Base-by-base conservation (phyloP, 2,329 filamentous ascomycete genomes). In the Verticillium klebahnii region DNA sequence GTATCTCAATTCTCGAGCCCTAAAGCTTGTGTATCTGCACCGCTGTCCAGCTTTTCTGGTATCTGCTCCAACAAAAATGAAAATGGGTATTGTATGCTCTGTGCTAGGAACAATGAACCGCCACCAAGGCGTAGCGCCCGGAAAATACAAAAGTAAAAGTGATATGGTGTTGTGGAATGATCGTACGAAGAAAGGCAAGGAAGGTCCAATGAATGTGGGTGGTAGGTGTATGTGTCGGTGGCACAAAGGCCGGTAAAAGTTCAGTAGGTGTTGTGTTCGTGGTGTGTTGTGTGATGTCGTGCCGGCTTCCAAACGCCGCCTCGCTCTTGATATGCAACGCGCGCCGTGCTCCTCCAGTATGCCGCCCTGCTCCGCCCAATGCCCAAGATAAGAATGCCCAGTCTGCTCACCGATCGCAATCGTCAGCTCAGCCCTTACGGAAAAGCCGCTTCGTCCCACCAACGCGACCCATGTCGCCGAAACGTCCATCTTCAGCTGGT, bases 381-480 rank as follows among this genome's bases (percentile, higher is more conserved):
- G 45, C 45, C 45, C 45, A 23, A 12, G 45, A 52, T 19, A 52
- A n/a, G 39, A 52, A 52, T 52, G 45, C 11, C 45, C 45, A 23
- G n/a, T 52, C 8, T 25, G 19, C 45, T 14, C 19, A 23, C 23
- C 19, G 19, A n/a, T 52, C 19, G 19, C 45, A 8, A 19, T 52
- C 8, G 19, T 11, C 19, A 52, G 19, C 11, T 62, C 56, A 66
- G 34, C 65, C 72, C 73, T 81, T 81, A 69, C 86, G 81, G 69
- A 90, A 91, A 58, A 93, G 72, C 67, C 91, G 83, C 77, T 90
- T 90, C 17, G 90, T 93, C 8, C 84, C 85, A 2, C 90, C 90
- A 5, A 89, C 86, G 71, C 85, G 91, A 55, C 89, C 88, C 67
- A 93, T 75, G 66, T 92, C 88, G 23, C 87, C 88, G 73, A 92